Evolutionary conservation across 805 yeast species (phyloP).

Genomic region (Sungouiozyma ichnusensis): DNA sequence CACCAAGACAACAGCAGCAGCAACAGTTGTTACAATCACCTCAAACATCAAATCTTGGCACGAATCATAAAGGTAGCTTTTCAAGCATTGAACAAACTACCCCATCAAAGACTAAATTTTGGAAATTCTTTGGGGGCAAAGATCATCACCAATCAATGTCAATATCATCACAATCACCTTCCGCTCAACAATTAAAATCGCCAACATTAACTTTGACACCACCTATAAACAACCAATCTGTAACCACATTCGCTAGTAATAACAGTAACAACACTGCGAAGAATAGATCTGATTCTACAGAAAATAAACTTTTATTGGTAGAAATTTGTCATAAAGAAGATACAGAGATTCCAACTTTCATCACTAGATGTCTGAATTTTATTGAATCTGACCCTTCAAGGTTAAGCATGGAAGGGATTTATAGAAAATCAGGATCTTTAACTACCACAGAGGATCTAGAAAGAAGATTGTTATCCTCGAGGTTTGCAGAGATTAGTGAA

Average conservation of each 20-base stretch:
- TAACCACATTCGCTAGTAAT: not conserved
- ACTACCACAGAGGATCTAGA: conserved; percentile 33
- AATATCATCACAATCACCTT: conserved; percentile 7
- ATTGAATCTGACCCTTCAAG: conserved; percentile 40
- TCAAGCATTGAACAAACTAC: conserved; percentile 3
- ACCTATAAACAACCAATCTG: not conserved
- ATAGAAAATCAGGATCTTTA: conserved; percentile 79
- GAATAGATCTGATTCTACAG: not conserved
- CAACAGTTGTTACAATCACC: not conserved
- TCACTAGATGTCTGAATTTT: conserved; percentile 60
- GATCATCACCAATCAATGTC: conserved; percentile 2
- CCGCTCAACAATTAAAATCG: not conserved
- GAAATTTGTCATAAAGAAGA: conserved; percentile 54
- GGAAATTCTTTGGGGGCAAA: conserved; percentile 22
- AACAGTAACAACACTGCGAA: not conserved
- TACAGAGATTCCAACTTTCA: conserved; percentile 54
- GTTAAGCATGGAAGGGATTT: conserved; percentile 72
- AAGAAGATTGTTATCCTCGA: conserved; percentile 6
- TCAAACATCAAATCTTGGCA: conserved; percentile 1
- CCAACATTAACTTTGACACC: not conserved
- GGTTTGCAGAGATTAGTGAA: conserved; percentile 18
- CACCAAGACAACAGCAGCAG: not conserved
- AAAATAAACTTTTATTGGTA: conserved; percentile 39
- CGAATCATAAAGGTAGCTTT: not conserved
- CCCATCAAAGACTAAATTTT: conserved; percentile 22